These are phyloP conservation scores for Gymnopus androsaceus DNA, from an alignment of 1,284 basidiomycete genomes.

Conservation along the genomic window DNA sequence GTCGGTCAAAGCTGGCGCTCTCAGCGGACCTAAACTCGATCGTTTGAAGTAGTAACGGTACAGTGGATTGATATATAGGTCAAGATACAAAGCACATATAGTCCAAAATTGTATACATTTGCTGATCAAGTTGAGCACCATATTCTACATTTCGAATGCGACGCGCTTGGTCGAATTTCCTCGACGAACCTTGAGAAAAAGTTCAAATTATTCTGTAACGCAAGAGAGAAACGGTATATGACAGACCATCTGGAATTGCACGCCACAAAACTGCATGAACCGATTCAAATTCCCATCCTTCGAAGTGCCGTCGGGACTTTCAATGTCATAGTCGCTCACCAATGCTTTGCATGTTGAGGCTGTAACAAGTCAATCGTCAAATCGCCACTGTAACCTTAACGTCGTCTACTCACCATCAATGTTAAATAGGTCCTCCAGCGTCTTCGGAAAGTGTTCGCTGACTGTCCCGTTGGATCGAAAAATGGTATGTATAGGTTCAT, in stretches of 20 bases:
- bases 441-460: constrained; percentile 46
- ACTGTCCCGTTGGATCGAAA: constrained; percentile 45
- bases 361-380: constrained; percentile 22
- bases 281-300: constrained; percentile 49
- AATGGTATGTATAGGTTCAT: constrained; percentile 45
- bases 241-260: constrained; percentile 44
- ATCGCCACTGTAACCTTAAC: not conserved
- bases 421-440: constrained; percentile 45
- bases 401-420: constrained; percentile 41
- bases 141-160: not conserved
- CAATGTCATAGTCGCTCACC: constrained; percentile 45
- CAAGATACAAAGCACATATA: not conserved
- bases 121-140: not conserved
- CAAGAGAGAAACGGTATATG: not conserved
- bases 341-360: constrained; percentile 37
- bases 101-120: not conserved
- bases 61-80: no score
- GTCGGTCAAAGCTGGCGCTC: no score
- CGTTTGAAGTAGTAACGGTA: no score
- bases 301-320: constrained; percentile 20
- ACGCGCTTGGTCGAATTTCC: not conserved
- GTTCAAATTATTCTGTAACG: not conserved
- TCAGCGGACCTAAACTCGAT: no score
- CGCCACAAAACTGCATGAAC: constrained; percentile 53
- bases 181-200: not conserved